These are phyloP conservation scores for Phragmites australis DNA, from an alignment of 176 grass and related monocot genomes.

Conservation along the genomic window DNA sequence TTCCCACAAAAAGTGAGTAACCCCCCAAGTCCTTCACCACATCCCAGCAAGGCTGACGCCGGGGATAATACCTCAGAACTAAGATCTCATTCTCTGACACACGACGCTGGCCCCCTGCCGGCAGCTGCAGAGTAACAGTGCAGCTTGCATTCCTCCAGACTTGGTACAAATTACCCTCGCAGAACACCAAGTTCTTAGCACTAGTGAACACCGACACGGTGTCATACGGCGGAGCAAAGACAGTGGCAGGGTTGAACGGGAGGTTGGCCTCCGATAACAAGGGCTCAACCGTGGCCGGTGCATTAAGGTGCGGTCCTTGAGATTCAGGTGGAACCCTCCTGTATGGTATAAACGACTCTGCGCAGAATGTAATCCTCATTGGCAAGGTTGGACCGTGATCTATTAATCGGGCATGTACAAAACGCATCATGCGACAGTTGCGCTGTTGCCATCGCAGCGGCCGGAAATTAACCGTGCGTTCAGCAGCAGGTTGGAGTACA, in stretches of 20 bases:
- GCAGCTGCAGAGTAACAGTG: slow-evolving; percentile 54
- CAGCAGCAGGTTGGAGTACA: background rate
- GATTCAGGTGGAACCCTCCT: slow-evolving; percentile 31
- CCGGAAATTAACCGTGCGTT: slow-evolving; percentile 4
- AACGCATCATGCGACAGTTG: slow-evolving; percentile 36
- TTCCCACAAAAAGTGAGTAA: slow-evolving; percentile 45
- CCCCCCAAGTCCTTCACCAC: slow-evolving; percentile 39
- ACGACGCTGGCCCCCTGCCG: slow-evolving; percentile 46
- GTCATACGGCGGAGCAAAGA: slow-evolving; percentile 48
- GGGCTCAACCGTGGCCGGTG: slow-evolving; percentile 35
- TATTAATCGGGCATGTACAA: slow-evolving; percentile 5
- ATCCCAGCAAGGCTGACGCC: slow-evolving; percentile 50
- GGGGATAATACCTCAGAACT: slow-evolving; percentile 52
- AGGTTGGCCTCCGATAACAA: slow-evolving; percentile 38
- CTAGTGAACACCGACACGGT: slow-evolving; percentile 45
- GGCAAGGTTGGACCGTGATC: background rate
- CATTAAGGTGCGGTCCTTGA: slow-evolving; percentile 41
- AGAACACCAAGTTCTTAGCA: slow-evolving; percentile 51
- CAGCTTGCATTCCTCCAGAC: slow-evolving; percentile 60
- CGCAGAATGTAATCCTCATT: slow-evolving; percentile 5
- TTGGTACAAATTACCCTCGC: slow-evolving; percentile 47
- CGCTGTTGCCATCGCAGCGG: background rate
- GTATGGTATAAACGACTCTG: slow-evolving; percentile 19
- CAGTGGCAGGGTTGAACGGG: slow-evolving; percentile 44
- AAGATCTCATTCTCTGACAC: slow-evolving; percentile 50